Percentiles rank a stretch among this genome's conserved stretches.
Conservation (phyloP, 2,329 filamentous ascomycete genomes). For the Thielaviopsis ethacetica region DNA sequence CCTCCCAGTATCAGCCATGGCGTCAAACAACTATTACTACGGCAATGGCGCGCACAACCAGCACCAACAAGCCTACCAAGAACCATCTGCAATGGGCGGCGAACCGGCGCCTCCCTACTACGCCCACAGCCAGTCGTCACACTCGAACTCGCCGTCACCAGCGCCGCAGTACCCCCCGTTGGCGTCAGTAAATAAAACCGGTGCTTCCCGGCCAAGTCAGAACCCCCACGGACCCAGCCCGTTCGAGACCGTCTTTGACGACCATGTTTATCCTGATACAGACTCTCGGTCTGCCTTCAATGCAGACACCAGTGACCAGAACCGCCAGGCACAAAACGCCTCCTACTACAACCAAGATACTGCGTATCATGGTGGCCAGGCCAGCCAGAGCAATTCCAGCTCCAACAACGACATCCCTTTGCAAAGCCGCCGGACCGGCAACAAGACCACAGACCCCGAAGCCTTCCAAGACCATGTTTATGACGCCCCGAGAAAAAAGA, state of each 20-base stretch:
- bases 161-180: constrained; percentile 19
- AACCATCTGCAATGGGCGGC: constrained; percentile 1
- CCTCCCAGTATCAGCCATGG: constrained; percentile 1
- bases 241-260: constrained; percentile 52
- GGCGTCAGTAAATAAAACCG: constrained; percentile 19
- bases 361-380: constrained; percentile 22
- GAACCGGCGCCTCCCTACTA: constrained; percentile 9
- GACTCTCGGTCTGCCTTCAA: constrained; percentile 5
- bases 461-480: constrained; percentile 42
- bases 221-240: constrained; percentile 27
- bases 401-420: constrained; percentile 40
- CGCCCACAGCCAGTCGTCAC: constrained; percentile 8
- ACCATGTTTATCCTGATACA: constrained; percentile 45
- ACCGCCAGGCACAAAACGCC: constrained; percentile 19
- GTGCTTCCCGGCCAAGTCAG: constrained; percentile 10
- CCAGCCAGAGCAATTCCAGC: constrained; percentile 16
- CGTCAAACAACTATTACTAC: constrained; percentile 13
- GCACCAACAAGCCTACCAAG: constrained; percentile 5
- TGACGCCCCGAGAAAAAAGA: constrained; percentile 30
- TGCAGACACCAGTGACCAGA: not conserved
- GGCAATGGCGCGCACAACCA: constrained; percentile 2
- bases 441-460: constrained; percentile 23
- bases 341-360: constrained; percentile 24
- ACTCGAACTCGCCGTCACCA: constrained; percentile 8
- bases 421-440: constrained; percentile 25